phyloP scores from a whole-genome alignment of 2,329 filamentous ascomycete genomes.

The Pseudogymnoascus sp. region DNA sequence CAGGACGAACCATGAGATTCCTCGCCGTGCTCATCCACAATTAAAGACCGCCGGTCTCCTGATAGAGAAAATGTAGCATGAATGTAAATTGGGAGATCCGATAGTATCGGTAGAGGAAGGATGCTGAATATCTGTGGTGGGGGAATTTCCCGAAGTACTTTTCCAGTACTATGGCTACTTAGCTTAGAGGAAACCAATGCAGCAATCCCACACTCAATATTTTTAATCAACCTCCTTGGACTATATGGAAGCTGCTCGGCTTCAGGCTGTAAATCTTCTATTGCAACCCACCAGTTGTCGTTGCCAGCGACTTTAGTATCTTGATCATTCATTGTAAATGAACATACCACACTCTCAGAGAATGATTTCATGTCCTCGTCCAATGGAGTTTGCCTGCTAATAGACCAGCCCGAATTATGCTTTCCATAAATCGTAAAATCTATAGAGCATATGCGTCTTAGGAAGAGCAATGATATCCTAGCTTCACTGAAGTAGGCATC shows the following conservation, averaged over 20 bases:
- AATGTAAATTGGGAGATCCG: constrained; percentile 26
- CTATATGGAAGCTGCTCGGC: constrained; percentile 15
- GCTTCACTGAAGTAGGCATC: constrained; percentile 24
- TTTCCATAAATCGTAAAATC: constrained; percentile 19
- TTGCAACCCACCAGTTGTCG: constrained; percentile 22
- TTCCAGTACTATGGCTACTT: neutral
- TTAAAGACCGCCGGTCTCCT: constrained; percentile 27
- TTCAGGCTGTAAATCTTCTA: constrained; percentile 18
- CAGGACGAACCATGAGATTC: constrained; percentile 20
- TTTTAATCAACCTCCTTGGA: neutral
- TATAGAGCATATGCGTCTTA: constrained; percentile 21
- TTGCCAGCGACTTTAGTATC: constrained; percentile 7
- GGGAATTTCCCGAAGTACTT: neutral
- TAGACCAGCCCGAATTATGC: constrained; percentile 19
- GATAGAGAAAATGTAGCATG: constrained; percentile 30
- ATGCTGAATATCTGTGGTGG: constrained; percentile 17
- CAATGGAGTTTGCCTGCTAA: constrained; percentile 13
- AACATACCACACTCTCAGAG: neutral
- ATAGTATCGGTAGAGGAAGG: constrained; percentile 22
- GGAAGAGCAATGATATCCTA: constrained; percentile 24
- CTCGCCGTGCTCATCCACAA: constrained; percentile 18
- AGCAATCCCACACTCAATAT: neutral
- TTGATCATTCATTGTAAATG: neutral
- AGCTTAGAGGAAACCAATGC: neutral
- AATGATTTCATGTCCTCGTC: neutral